A percentile compares a stretch with the other conserved stretches of the same genome.
Conservation (phyloP, 2,329 filamentous ascomycete species). For the Fusarium mangiferae region DNA sequence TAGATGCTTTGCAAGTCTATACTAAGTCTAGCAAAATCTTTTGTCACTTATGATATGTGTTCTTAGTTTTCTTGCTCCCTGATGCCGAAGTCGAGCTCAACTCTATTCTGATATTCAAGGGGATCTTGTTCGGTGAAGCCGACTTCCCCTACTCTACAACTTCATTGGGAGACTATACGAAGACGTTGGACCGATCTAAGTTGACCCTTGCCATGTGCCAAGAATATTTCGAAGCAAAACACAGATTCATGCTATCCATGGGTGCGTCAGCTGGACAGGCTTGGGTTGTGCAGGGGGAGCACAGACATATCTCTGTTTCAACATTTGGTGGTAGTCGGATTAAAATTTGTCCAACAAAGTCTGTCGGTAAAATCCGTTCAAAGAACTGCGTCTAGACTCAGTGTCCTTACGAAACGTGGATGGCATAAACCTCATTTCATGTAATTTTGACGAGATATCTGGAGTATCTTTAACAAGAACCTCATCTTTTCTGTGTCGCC, state of each 20-base stretch:
- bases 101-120: background rate
- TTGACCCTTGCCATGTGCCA: background rate
- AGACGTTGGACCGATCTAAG: no score
- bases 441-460: background rate
- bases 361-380: background rate
- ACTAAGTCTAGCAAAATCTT: fast-evolving
- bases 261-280: background rate
- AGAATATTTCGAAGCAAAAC: background rate
- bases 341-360: background rate
- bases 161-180: background rate
- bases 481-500: fast-evolving
- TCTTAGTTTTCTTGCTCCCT: background rate
- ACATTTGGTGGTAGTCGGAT: background rate
- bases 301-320: background rate
- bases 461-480: background rate
- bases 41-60: fast-evolving
- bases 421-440: no score
- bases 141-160: background rate
- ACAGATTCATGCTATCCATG: fast-evolving
- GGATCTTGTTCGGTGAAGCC: background rate
- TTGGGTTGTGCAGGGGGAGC: background rate
- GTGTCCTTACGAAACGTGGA: background rate
- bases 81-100: background rate
- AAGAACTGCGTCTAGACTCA: background rate
- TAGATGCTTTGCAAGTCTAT: fast-evolving